Conservation (phyloP, 768 basidiomycete genomes). For the Lepiota venenata region DNA sequence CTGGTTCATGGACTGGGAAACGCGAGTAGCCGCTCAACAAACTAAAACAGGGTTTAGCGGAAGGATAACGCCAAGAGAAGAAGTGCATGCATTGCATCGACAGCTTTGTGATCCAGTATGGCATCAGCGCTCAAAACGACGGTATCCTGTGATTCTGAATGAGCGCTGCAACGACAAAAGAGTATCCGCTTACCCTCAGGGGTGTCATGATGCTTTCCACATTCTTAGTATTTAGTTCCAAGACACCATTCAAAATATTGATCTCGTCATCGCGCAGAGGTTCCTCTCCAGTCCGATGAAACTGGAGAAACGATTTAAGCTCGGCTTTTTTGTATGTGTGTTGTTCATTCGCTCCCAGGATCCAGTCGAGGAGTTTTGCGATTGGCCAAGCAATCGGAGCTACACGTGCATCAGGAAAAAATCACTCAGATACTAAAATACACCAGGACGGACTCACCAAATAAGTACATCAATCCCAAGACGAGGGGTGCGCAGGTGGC, state of each 20-base stretch:
- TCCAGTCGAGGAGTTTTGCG: constrained; percentile 76
- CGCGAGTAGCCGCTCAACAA: constrained; percentile 86
- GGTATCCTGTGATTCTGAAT: constrained; percentile 55
- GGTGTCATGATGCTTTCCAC: constrained; percentile 83
- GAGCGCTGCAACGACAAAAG: not conserved
- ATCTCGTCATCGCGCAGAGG: constrained; percentile 81
- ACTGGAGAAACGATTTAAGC: constrained; percentile 74
- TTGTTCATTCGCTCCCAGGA: constrained; percentile 71
- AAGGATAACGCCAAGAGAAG: constrained; percentile 1
- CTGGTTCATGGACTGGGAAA: constrained; percentile 82
- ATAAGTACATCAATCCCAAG: constrained; percentile 65
- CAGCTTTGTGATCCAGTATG: constrained; percentile 71
- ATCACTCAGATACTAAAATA: constrained; percentile 14
- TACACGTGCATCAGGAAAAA: constrained; percentile 19
- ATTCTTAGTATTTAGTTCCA: constrained; percentile 74
- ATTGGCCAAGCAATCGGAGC: constrained; percentile 82
- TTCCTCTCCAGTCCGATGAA: constrained; percentile 75
- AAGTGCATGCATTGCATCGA: constrained; percentile 63
- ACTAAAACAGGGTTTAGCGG: constrained; percentile 28
- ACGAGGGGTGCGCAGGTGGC: constrained; percentile 78
- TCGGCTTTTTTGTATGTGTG: constrained; percentile 83
- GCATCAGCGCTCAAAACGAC: constrained; percentile 77
- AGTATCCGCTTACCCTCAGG: constrained; percentile 49
- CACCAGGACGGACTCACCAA: constrained; percentile 44
- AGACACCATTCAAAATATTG: constrained; percentile 73